phyloP scores from a whole-genome alignment of 1,284 basidiomycete genomes.

The Sanghuangporus sanghuang region DNA sequence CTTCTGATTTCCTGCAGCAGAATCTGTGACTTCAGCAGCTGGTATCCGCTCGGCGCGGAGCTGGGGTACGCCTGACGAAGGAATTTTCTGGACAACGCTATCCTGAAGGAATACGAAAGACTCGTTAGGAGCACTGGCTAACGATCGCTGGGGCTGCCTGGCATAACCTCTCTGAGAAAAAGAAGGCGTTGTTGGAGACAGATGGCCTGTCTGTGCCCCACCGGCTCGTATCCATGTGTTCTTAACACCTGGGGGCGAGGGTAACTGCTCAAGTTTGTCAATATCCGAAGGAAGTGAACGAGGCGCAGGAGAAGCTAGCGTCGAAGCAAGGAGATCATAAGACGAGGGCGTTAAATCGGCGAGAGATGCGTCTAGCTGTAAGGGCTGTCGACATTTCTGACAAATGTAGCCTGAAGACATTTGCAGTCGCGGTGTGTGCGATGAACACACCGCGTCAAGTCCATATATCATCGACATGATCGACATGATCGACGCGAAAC shows the following conservation, averaged over 20 bases:
- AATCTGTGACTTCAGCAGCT: conserved; percentile 24
- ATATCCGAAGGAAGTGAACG: conserved; percentile 39
- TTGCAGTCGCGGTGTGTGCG: background rate
- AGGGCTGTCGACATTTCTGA: conserved; percentile 83
- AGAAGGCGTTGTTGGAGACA: conserved; percentile 30
- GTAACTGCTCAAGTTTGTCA: conserved; percentile 50
- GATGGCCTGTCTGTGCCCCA: conserved; percentile 29
- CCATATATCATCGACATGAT: no score
- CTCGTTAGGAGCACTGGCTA: conserved; percentile 57
- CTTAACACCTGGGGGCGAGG: conserved; percentile 53
- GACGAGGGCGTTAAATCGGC: conserved; percentile 79
- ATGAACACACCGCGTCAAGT: background rate
- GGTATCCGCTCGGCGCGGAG: conserved; percentile 5
- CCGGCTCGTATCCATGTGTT: conserved; percentile 55
- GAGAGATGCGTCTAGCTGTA: conserved; percentile 84
- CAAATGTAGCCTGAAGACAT: conserved; percentile 48
- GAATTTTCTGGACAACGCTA: conserved; percentile 64
- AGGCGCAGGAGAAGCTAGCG: conserved; percentile 54
- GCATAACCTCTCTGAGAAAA: conserved; percentile 43
- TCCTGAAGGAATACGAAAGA: conserved; percentile 89
- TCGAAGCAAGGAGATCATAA: conserved; percentile 78
- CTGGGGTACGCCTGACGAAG: conserved; percentile 36
- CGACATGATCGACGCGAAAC: no score
- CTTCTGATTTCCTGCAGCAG: conserved; percentile 17
- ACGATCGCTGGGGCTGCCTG: conserved; percentile 50